Base-by-base conservation (phyloP, 108 stramenopile genomes). In the Nitzschia inconspicua region DNA sequence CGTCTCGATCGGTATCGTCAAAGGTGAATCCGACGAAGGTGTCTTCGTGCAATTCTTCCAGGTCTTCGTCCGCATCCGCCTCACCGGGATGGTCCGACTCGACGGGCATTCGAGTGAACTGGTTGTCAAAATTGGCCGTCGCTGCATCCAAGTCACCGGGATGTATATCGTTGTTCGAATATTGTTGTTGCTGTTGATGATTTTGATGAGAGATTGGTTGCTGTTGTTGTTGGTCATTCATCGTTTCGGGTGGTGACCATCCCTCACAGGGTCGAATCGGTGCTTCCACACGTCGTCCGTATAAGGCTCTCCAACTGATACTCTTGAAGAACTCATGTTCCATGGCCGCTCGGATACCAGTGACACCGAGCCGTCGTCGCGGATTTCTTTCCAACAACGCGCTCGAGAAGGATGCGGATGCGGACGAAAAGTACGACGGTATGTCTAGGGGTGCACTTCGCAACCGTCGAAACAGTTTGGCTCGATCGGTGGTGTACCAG, bases 401-500 rank as follows among this genome's bases (percentile, higher is more conserved):
- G 11, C 74, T 77, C 20, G 89, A 77, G 64, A 83, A 90, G 26
- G 68, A 47, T 9, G 80, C 79, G 25, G 77, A 72, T 24, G 72
- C 59, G 3, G 67, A 66, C 31, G 71, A 78, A 60, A 94, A 89
- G 23, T 73, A 82, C 9, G 81, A 77, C 5, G 92, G 92, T 47
- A 94, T 80, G 18, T 89, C 75, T 40, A 94, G 57, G 11, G 89
- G 89, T 16, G 93, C 93, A 32, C 80, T 83, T 16, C 84, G 61
- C 13, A 96, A 59, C 5, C 95, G 61, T 40, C 92, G 87, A 77
- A 97, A 97, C n/a, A 99, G 88, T 60, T 94, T 90, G 14, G 91
- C 76, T 64, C 95, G 66, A 72, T 99, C 96, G 36, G 89, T 93
- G 3, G 98, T 97, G 73, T 97, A 99, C 97, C 96, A 97, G 18